phyloP scores from a whole-genome alignment of 768 basidiomycete genomes.

The Rhizopogon roseolus region DNA sequence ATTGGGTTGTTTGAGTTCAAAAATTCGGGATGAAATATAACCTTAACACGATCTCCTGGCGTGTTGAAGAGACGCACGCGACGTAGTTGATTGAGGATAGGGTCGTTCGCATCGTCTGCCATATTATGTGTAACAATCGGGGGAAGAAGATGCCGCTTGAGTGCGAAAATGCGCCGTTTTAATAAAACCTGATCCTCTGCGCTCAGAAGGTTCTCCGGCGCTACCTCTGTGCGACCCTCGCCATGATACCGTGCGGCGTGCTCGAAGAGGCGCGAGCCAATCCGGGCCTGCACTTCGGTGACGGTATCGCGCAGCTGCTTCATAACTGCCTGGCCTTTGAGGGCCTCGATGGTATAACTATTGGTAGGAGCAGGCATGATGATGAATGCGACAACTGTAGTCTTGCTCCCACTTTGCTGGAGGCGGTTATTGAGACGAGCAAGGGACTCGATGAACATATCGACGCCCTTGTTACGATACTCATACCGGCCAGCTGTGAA shows the following conservation, averaged over 20 bases:
- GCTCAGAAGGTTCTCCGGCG: constrained; percentile 74
- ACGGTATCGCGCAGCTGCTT: constrained; percentile 96
- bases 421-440: constrained; percentile 76
- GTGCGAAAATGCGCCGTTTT: constrained; percentile 94
- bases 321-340: constrained; percentile 96
- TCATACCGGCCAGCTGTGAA: constrained; percentile 99
- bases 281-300: constrained; percentile 88
- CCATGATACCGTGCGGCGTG: constrained; percentile 91
- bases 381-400: constrained; percentile 95
- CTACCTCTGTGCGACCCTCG: constrained; percentile 70
- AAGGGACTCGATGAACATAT: constrained; percentile 98
- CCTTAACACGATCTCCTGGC: constrained; percentile 86
- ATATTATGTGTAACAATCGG: constrained; percentile 99
- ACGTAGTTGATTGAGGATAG: constrained; percentile 92
- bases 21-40: constrained; percentile 98
- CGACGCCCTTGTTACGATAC: constrained; percentile 98
- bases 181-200: constrained; percentile 91
- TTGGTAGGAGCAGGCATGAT: constrained; percentile 97
- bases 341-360: constrained; percentile 95
- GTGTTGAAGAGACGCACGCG: constrained; percentile 92
- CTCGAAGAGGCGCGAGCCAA: constrained; percentile 91
- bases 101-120: constrained; percentile 89
- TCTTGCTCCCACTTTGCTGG: constrained; percentile 57
- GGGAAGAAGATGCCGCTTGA: constrained; percentile 92
- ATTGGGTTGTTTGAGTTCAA: constrained; percentile 98